Base-by-base conservation (phyloP, 2,329 filamentous ascomycete genomes). In the Albifimbria verrucaria region DNA sequence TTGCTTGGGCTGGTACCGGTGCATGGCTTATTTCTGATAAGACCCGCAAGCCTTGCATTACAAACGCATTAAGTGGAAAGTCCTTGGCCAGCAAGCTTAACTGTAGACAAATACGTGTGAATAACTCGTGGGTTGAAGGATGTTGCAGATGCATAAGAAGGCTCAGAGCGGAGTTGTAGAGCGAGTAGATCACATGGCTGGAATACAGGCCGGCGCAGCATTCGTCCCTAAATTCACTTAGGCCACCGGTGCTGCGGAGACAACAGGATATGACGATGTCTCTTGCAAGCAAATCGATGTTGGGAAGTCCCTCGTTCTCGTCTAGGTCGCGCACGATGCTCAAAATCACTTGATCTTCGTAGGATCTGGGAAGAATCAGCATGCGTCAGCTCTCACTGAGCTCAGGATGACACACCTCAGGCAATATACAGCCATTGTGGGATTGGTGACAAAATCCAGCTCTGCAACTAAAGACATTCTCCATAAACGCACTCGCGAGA, bases 121-220 rank as follows among this genome's bases (percentile, higher is more conserved):
- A n/a, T n/a, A n/a, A n/a, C n/a, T n/a, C n/a, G n/a, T n/a, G n/a
- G n/a, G n/a, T n/a, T n/a, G n/a, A n/a, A n/a, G n/a, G n/a, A n/a
- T n/a, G n/a, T n/a, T n/a, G n/a, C n/a, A n/a, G n/a, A n/a, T n/a
- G n/a, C n/a, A n/a, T n/a, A n/a, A n/a, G n/a, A n/a, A n/a, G n/a
- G n/a, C n/a, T n/a, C n/a, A n/a, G n/a, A n/a, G n/a, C n/a, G n/a
- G n/a, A n/a, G n/a, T n/a, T 57, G 52, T 57, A 57, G 9, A 54
- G 50, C 18, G 47, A 49, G 54, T 6, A 55, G 17, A 18, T 41
- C n/a, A n/a, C 50, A 41, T 57, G 52, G 49, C 51, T 53, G 9
- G 59, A 55, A 41, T 60, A 59, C 17, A 56, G 52, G 9, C 47
- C 47, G 11, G 57, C 36, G 2, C 45, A 46, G 12, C 51, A 59